A percentile compares a stretch with the other conserved stretches of the same genome.
Evolutionary conservation across 371 early-diverging fungal genomes (phyloP).

Genomic region (Coemansia sp.): DNA sequence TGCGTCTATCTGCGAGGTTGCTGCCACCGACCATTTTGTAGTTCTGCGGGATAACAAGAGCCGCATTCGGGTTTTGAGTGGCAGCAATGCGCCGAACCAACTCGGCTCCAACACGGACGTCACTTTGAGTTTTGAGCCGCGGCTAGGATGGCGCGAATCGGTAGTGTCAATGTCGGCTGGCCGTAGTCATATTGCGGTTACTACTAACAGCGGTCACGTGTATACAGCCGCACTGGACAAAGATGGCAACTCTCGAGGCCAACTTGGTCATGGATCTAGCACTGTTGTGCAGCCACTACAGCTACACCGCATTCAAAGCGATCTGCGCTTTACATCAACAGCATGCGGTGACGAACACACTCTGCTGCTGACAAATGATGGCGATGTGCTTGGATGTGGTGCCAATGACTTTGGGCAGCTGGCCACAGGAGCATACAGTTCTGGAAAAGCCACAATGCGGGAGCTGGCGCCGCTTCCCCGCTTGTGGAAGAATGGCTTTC

Average conservation of each 20-base stretch:
- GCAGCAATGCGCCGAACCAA: not conserved
- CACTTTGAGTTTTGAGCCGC: conserved; percentile 22
- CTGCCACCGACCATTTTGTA: conserved; percentile 28
- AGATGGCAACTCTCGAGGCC: conserved; percentile 30
- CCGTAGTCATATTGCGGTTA: conserved; percentile 38
- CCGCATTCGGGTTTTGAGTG: conserved; percentile 28
- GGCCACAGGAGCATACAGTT: conserved; percentile 26
- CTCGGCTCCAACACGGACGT: not conserved
- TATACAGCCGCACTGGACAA: conserved; percentile 36
- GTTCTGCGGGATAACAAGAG: conserved; percentile 30
- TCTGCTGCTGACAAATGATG: conserved; percentile 25
- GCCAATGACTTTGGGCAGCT: conserved; percentile 50
- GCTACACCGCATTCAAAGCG: conserved; percentile 17
- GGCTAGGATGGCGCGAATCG: conserved; percentile 46
- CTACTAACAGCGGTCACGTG: conserved; percentile 35
- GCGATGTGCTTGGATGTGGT: conserved; percentile 41
- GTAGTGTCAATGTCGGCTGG: conserved; percentile 47
- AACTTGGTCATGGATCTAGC: conserved; percentile 29
- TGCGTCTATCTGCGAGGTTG: conserved; percentile 21
- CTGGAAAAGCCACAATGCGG: conserved; percentile 16
- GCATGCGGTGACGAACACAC: conserved; percentile 37
- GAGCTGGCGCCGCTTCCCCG: conserved; percentile 16
- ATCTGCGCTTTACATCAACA: conserved; percentile 16
- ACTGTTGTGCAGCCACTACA: conserved; percentile 7
- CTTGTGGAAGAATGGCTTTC: conserved; percentile 22